Base-by-base conservation (phyloP, 1,284 basidiomycete species). In the Puccinia polysora region DNA sequence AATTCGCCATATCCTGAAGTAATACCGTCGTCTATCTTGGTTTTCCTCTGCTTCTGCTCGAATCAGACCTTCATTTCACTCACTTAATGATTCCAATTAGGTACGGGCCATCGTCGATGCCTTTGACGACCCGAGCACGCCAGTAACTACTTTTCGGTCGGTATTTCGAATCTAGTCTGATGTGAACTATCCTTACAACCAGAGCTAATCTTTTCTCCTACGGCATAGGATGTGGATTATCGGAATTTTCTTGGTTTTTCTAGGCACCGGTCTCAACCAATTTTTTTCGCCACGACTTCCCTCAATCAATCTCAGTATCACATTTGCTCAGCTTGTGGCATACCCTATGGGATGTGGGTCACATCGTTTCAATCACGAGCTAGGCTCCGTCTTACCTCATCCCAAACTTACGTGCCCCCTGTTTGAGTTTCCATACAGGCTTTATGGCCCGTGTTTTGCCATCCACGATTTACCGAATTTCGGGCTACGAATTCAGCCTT, bases 1-100 rank as follows among this genome's bases (percentile, higher is more conserved):
- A 85, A 86, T 78, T 93, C 90, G 2, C 90, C 90, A 10, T 93
- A 92, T 78, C 86, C 89, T 4, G 90, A 92, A 82, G 90, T 93
- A 50, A n/a, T n/a, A n/a, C n/a, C n/a, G n/a, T n/a, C n/a, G n/a
- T n/a, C n/a, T n/a, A n/a, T n/a, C n/a, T n/a, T n/a, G n/a, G n/a
- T n/a, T 2, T 20, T 30, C 18, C 20, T 4, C 12, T 8, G 6
- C 32, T n/a, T 56, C 28, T 4, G 28, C 25, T 15, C 25, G 25
- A 34, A 15, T 56, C 25, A 38, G 15, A 20, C 23, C n/a, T n/a
- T 47, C 7, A 53, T 14, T 25, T 14, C 25, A 45, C 0, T 25
- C 40, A 38, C 36, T 60, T 2, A 43, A n/a, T 28, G 7, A 59
- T 18, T 23, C 12, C 18, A 43, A 23, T 60, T 45, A 69, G 65